A percentile compares a stretch with the other conserved stretches of the same genome.
These are phyloP conservation scores for Sporothrix mexicana DNA, from an alignment of 2,329 filamentous ascomycete species.

Conservation along the genomic window DNA sequence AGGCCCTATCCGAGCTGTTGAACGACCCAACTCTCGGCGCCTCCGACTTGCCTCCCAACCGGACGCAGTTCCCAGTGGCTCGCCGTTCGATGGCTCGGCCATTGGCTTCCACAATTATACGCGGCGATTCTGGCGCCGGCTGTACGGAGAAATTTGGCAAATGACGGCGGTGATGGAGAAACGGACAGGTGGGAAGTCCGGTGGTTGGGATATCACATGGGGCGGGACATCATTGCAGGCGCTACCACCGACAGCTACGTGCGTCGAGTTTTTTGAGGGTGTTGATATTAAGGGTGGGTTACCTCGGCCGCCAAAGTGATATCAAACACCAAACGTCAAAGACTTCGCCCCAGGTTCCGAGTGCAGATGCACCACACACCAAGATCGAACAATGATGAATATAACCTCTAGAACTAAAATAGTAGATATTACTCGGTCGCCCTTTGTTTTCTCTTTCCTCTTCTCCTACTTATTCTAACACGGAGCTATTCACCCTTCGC, in stretches of 20 bases:
- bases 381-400: too few species aligned
- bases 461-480: background rate
- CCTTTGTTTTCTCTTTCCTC: background rate
- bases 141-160: slow-evolving; percentile 56
- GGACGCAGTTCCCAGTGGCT: slow-evolving; percentile 29
- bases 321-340: too few species aligned
- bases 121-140: slow-evolving; percentile 53
- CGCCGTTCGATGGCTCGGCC: slow-evolving; percentile 41
- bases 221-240: slow-evolving; percentile 46
- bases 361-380: too few species aligned
- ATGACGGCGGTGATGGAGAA: slow-evolving; percentile 51
- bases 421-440: background rate
- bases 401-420: background rate
- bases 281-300: slow-evolving; percentile 45
- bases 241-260: slow-evolving; percentile 44
- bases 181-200: slow-evolving; percentile 34
- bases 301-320: background rate
- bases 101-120: slow-evolving; percentile 47
- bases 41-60: slow-evolving; percentile 40
- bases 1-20: slow-evolving; percentile 48
- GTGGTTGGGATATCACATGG: slow-evolving; percentile 53
- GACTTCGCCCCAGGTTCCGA: too few species aligned
- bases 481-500: slow-evolving; percentile 44
- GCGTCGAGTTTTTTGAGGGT: slow-evolving; percentile 57
- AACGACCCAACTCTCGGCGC: slow-evolving; percentile 47